Conservation (phyloP, 306 rosid species). For the Ormosia emarginata region DNA sequence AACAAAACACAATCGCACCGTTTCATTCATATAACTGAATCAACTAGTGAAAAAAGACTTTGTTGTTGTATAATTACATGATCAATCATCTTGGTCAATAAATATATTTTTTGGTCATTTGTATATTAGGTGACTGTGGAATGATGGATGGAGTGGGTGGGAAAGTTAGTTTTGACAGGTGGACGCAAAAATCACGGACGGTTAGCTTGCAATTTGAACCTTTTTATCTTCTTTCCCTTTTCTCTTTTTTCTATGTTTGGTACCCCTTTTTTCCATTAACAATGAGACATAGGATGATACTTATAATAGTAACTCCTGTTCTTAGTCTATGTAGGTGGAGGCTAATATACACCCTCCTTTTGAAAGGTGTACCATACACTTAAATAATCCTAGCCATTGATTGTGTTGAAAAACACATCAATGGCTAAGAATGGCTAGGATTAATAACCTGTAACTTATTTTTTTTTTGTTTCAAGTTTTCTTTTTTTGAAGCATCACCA, state of each 20-base stretch:
- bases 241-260: background rate
- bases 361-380: no score
- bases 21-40: no score
- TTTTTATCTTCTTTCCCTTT: slow-evolving; percentile 12
- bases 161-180: slow-evolving; percentile 21
- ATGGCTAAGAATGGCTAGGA: no score
- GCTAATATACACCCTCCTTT: no score
- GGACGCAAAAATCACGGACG: slow-evolving; percentile 1
- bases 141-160: slow-evolving; percentile 38
- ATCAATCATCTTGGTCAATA: background rate
- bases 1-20: no score
- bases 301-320: background rate
- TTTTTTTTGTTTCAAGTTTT: no score
- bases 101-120: background rate
- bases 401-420: no score
- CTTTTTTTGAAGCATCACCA: no score
- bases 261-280: background rate
- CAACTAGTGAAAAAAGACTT: no score
- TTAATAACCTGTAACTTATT: no score
- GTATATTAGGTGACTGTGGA: slow-evolving; percentile 28
- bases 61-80: background rate
- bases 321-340: background rate
- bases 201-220: slow-evolving; percentile 21
- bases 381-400: no score
- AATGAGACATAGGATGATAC: background rate